Evolutionary conservation across 345 rosid genomes (phyloP).

Genomic region (Leavenworthia alabamica): DNA sequence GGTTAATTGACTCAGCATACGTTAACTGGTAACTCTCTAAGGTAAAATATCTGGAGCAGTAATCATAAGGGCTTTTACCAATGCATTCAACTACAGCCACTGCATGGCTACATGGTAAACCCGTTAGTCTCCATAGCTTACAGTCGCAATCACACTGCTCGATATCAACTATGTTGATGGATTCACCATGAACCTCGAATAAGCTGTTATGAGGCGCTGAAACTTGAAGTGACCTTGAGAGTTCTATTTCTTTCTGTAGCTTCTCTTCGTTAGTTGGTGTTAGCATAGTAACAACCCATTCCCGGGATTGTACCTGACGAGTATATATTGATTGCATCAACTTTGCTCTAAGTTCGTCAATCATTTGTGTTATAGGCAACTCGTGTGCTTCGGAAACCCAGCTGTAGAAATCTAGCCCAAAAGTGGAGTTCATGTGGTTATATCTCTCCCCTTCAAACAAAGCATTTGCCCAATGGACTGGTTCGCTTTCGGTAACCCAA

Average conservation of each 20-base stretch:
- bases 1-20: slow-evolving; percentile 64
- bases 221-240: slow-evolving; percentile 50
- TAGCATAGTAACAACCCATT: slow-evolving; percentile 51
- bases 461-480: slow-evolving; percentile 81
- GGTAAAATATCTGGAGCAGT: slow-evolving; percentile 69
- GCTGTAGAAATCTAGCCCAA: slow-evolving; percentile 73
- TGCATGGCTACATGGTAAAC: slow-evolving; percentile 81
- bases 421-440: slow-evolving; percentile 61
- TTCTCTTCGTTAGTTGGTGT: slow-evolving; percentile 75
- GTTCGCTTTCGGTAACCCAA: slow-evolving; percentile 83
- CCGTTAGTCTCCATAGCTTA: slow-evolving; percentile 62
- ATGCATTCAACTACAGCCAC: slow-evolving; percentile 56
- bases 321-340: slow-evolving; percentile 72
- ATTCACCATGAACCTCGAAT: slow-evolving; percentile 74
- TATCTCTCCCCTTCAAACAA: slow-evolving; percentile 72
- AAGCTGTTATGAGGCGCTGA: slow-evolving; percentile 38
- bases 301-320: slow-evolving; percentile 54
- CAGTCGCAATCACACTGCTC: slow-evolving; percentile 75
- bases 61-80: slow-evolving; percentile 63
- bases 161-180: slow-evolving; percentile 50
- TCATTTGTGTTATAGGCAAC: slow-evolving; percentile 79
- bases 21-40: slow-evolving; percentile 43
- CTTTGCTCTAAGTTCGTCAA: slow-evolving; percentile 65
- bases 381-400: slow-evolving; percentile 88
- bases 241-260: slow-evolving; percentile 48